Percentiles rank a stretch among this genome's conserved stretches.
These are phyloP conservation scores for Leptographium wingfieldii DNA, from an alignment of 2,329 filamentous ascomycete genomes.

Conservation along the genomic window DNA sequence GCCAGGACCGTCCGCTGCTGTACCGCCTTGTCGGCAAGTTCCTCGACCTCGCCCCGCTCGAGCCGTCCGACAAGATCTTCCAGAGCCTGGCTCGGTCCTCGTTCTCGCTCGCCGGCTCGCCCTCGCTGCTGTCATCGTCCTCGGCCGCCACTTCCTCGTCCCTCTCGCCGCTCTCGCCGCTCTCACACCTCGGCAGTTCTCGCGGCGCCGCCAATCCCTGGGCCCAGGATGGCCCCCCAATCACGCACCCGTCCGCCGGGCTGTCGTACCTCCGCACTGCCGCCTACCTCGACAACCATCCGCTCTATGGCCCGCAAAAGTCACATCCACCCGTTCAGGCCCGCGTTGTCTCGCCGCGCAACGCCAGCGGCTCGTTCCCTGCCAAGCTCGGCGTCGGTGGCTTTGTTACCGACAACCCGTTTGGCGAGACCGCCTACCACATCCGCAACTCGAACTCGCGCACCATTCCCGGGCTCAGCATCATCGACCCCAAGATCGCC, in stretches of 20 bases:
- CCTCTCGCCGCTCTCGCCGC: constrained; percentile 9
- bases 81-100: constrained; percentile 9
- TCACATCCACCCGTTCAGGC: constrained; percentile 34
- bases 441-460: constrained; percentile 8
- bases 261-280: constrained; percentile 47
- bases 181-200: not conserved
- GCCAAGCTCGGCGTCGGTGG: constrained; percentile 42
- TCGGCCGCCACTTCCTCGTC: constrained; percentile 11
- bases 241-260: constrained; percentile 49
- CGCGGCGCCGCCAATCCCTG: constrained; percentile 27
- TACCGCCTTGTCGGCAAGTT: constrained; percentile 46
- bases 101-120: constrained; percentile 6
- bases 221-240: constrained; percentile 40
- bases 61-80: constrained; percentile 12
- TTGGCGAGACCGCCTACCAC: constrained; percentile 31
- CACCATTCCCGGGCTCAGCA: constrained; percentile 21
- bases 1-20: constrained; percentile 35
- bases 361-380: constrained; percentile 11
- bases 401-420: constrained; percentile 33
- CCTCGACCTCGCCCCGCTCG: constrained; percentile 47
- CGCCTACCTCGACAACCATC: constrained; percentile 45
- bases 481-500: constrained; percentile 30
- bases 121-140: constrained; percentile 10
- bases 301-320: constrained; percentile 46
- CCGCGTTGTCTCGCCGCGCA: constrained; percentile 36